Percentiles rank a stretch among this genome's conserved stretches.
Conservation (phyloP, 257 asterid species). For the Nicotiana noctiflora region DNA sequence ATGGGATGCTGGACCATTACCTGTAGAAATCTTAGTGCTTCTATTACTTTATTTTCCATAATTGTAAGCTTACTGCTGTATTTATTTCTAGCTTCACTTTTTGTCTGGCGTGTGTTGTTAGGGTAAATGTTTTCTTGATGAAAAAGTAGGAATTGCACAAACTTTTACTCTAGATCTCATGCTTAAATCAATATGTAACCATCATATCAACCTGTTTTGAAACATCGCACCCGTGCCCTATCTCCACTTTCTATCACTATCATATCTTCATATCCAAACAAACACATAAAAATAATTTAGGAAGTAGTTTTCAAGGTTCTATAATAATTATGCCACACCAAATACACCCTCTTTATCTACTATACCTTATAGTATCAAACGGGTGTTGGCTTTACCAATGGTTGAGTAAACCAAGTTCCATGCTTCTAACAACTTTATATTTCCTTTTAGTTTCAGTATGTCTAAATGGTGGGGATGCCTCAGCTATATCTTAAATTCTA, state of each 20-base stretch:
- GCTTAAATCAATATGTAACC: background rate
- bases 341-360: background rate
- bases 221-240: background rate
- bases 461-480: background rate
- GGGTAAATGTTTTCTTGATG: background rate
- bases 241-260: background rate
- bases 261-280: background rate
- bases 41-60: background rate
- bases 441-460: background rate
- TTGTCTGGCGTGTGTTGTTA: background rate
- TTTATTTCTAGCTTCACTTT: background rate
- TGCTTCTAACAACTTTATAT: background rate
- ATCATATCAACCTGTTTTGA: background rate
- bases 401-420: background rate
- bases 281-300: background rate
- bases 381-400: background rate
- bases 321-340: background rate
- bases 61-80: background rate
- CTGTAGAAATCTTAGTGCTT: background rate
- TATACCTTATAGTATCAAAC: background rate
- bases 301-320: background rate
- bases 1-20: background rate
- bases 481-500: background rate
- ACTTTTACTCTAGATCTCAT: background rate
- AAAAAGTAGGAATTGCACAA: background rate